A percentile compares a stretch with the other conserved stretches of the same genome.
Evolutionary conservation across 163 green algal species (phyloP).

Genomic region (Scenedesmus sp.): DNA sequence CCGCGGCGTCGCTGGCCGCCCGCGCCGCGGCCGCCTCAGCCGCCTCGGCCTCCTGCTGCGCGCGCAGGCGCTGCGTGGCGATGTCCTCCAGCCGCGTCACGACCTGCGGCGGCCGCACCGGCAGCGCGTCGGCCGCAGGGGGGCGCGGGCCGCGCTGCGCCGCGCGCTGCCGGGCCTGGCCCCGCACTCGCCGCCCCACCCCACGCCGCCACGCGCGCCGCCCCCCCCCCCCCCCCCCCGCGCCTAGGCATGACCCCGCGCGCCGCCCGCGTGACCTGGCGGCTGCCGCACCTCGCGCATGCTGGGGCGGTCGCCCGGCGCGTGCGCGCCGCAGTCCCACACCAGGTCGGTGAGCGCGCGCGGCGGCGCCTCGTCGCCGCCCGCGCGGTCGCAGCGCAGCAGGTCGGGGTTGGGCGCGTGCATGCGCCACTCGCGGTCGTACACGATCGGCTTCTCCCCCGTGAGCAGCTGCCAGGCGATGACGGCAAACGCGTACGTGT

Average conservation of each 20-base stretch:
- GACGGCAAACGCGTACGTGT: constrained; percentile 40
- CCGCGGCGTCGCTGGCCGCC: constrained; percentile 2
- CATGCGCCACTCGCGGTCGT: constrained; percentile 46
- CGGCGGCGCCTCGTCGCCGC: background rate
- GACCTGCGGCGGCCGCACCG: constrained; percentile 8
- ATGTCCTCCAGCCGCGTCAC: constrained; percentile 19
- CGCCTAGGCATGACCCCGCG: no score
- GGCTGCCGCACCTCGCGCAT: constrained; percentile 40
- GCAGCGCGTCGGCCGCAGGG: no score
- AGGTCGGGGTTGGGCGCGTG: constrained; percentile 38
- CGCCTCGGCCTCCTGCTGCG: constrained; percentile 10
- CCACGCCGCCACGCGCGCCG: no score
- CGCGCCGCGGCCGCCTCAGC: background rate
- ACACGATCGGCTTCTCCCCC: constrained; percentile 41
- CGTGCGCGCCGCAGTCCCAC: constrained; percentile 25
- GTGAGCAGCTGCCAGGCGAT: constrained; percentile 44
- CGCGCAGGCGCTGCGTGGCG: constrained; percentile 23
- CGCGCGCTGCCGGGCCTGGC: no score
- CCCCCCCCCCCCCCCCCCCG: no score
- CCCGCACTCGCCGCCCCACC: no score
- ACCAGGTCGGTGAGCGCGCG: constrained; percentile 13
- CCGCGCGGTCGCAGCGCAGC: background rate
- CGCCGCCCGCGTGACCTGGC: no score
- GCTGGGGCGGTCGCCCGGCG: constrained; percentile 10
- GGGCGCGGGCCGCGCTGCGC: no score